These are phyloP conservation scores for Mycena metata DNA, from an alignment of 768 basidiomycete species.

Conservation along the genomic window DNA sequence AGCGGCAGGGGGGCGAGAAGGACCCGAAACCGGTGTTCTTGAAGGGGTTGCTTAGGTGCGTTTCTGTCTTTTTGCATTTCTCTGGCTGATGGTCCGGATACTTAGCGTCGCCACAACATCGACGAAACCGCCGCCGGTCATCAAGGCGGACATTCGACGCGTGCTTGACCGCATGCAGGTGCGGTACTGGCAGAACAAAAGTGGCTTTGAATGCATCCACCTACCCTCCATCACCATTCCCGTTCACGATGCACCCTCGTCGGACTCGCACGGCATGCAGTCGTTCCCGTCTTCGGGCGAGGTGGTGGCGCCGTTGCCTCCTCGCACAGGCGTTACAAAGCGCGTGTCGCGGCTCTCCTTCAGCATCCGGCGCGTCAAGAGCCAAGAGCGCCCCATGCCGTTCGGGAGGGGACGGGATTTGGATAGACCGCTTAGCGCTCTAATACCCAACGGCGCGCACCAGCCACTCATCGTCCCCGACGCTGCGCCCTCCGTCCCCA, in stretches of 20 bases:
- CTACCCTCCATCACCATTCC: constrained; percentile 93
- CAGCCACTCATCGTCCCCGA: constrained; percentile 12
- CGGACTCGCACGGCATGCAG: constrained; percentile 38
- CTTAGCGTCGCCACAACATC: constrained; percentile 91
- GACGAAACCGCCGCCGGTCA: constrained; percentile 83
- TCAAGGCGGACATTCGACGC: constrained; percentile 87
- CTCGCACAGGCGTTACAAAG: constrained; percentile 66
- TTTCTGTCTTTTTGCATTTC: constrained; percentile 27
- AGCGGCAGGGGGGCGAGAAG: constrained; percentile 68
- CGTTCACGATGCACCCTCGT: constrained; percentile 64
- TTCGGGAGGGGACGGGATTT: neutral
- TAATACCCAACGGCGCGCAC: constrained; percentile 11
- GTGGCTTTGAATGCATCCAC: constrained; percentile 97
- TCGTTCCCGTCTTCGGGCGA: constrained; percentile 63
- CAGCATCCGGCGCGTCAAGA: constrained; percentile 68
- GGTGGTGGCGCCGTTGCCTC: constrained; percentile 53
- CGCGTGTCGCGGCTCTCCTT: constrained; percentile 88
- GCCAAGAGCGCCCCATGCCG: constrained; percentile 58
- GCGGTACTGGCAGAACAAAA: constrained; percentile 90
- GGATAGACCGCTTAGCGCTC: neutral
- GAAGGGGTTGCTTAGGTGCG: constrained; percentile 94
- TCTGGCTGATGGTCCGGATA: constrained; percentile 42
- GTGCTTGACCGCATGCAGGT: constrained; percentile 97
- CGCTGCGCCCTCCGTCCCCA: neutral
- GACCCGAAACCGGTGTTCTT: constrained; percentile 95